Percentiles rank a stretch among this genome's conserved stretches.
Evolutionary conservation across 108 stramenopile genomes (phyloP).

Genomic region (Phaeodactylum tricornutum): DNA sequence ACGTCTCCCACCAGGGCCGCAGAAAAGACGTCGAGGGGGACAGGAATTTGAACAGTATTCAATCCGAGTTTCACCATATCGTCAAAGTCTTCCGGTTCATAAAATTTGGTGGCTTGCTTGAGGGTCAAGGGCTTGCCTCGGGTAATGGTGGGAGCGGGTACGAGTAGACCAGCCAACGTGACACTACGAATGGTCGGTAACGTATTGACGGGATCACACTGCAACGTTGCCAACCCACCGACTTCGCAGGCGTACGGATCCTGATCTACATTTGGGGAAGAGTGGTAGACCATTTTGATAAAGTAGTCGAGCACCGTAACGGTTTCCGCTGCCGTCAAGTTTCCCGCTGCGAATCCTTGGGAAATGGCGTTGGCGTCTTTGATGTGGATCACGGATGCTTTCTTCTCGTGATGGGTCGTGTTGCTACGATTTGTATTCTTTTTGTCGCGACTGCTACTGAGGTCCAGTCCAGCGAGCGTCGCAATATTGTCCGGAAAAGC

Average conservation of each 20-base stretch:
- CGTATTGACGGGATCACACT: slow-evolving; percentile 10
- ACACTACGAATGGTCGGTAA: slow-evolving; percentile 41
- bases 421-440: neutral
- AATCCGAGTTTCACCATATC: slow-evolving; percentile 49
- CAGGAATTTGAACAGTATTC: slow-evolving; percentile 61
- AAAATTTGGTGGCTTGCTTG: slow-evolving; percentile 29
- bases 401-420: too few species aligned
- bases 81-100: slow-evolving; percentile 37
- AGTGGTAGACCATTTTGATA: slow-evolving; percentile 33
- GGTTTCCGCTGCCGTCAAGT: slow-evolving; percentile 38
- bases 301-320: slow-evolving; percentile 43
- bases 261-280: slow-evolving; percentile 15
- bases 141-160: slow-evolving; percentile 36
- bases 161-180: slow-evolving; percentile 56
- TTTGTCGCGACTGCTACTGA: neutral
- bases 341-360: slow-evolving; percentile 21
- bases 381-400: slow-evolving; percentile 10
- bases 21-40: slow-evolving; percentile 30
- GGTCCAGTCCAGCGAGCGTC: slow-evolving; percentile 16
- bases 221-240: slow-evolving; percentile 44
- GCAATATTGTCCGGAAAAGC: slow-evolving; percentile 23
- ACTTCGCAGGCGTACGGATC: slow-evolving; percentile 53
- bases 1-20: slow-evolving; percentile 5
- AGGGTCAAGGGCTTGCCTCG: slow-evolving; percentile 27
- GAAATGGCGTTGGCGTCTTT: slow-evolving; percentile 32